Percentiles rank a stretch among this genome's conserved stretches.
These are phyloP conservation scores for Verbascum thapsus DNA, from an alignment of 257 asterid genomes.

Conservation along the genomic window DNA sequence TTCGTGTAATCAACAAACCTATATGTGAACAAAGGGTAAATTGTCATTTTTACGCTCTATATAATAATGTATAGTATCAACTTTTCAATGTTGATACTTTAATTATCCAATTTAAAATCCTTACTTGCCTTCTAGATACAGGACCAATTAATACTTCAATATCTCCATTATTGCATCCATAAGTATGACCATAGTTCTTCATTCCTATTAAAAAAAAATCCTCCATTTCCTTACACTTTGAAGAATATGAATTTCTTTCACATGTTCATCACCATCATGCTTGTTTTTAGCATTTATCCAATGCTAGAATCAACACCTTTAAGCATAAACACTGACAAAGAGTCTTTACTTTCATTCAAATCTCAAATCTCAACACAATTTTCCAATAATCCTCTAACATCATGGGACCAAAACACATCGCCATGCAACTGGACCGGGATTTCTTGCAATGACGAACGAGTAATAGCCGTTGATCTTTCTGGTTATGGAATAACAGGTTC, in stretches of 20 bases:
- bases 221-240: background rate
- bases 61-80: no score
- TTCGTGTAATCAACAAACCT: no score
- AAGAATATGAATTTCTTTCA: slow-evolving; percentile 15
- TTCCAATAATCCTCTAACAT: slow-evolving; percentile 39
- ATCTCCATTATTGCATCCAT: background rate
- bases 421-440: slow-evolving; percentile 75
- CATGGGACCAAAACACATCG: slow-evolving; percentile 44
- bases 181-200: background rate
- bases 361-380: slow-evolving; percentile 35
- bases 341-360: slow-evolving; percentile 54
- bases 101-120: no score
- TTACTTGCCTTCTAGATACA: no score
- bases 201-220: background rate
- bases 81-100: no score
- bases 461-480: slow-evolving; percentile 47
- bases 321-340: slow-evolving; percentile 45
- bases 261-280: background rate
- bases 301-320: slow-evolving; percentile 25
- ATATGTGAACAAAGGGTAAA: no score
- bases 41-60: no score
- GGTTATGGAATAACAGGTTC: slow-evolving; percentile 45
- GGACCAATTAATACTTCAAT: no score
- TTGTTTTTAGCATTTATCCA: slow-evolving; percentile 7
- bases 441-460: slow-evolving; percentile 45